These are phyloP conservation scores for Fragilariopsis cylindrus DNA, from an alignment of 108 stramenopile species.

Conservation along the genomic window DNA sequence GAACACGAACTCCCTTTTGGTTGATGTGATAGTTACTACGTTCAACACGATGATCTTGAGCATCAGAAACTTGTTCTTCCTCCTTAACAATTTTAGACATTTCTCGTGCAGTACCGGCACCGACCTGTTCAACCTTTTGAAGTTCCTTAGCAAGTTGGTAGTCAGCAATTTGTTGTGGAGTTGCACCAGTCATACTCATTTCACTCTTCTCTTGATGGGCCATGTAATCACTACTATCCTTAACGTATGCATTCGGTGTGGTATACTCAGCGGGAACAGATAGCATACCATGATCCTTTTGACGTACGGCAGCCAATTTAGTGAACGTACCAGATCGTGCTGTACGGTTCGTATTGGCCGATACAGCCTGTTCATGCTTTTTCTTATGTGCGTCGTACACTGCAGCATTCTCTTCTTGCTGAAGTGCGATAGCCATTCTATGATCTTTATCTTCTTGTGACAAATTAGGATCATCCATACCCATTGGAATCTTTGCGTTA, in stretches of 20 bases:
- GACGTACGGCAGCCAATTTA: conserved; percentile 74
- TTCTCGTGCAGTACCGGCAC: conserved; percentile 77
- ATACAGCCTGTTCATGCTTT: conserved; percentile 65
- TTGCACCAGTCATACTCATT: conserved; percentile 38
- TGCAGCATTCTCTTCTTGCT: conserved; percentile 90
- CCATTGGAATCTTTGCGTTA: conserved; percentile 18
- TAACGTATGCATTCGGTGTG: conserved; percentile 81
- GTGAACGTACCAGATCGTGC: conserved; percentile 72
- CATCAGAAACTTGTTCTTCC: conserved; percentile 51
- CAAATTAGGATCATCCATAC: conserved; percentile 81
- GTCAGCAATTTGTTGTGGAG: conserved; percentile 77
- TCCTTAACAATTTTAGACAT: conserved; percentile 81
- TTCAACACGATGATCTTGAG: conserved; percentile 54
- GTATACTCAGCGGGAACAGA: conserved; percentile 84
- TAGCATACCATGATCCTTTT: conserved; percentile 86
- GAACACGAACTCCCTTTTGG: conserved; percentile 20
- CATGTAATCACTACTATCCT: conserved; percentile 42
- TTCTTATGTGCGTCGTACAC: conserved; percentile 81
- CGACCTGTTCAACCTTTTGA: conserved; percentile 89
- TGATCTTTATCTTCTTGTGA: conserved; percentile 86
- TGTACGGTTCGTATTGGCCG: conserved; percentile 75
- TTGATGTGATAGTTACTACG: conserved; percentile 54
- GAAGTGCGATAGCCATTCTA: conserved; percentile 86
- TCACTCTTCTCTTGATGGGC: conserved; percentile 42
- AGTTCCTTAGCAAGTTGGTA: conserved; percentile 75